A percentile compares a stretch with the other conserved stretches of the same genome.
Conservation (phyloP, 306 rosid species). For the Arachis stenosperma region DNA sequence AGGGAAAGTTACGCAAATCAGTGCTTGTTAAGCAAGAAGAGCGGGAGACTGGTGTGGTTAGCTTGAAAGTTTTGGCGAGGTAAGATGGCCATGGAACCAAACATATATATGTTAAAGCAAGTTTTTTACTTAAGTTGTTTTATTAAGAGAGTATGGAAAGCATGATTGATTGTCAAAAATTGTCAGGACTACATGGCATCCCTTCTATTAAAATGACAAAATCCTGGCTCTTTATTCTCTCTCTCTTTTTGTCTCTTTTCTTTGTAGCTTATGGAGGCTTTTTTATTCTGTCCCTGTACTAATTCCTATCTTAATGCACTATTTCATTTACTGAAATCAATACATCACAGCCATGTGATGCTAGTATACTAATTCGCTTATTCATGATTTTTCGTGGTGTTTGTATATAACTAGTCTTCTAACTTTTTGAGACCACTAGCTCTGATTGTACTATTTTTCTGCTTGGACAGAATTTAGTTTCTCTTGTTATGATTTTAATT, state of each 20-base stretch:
- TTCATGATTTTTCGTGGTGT: too few species aligned
- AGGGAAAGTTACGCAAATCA: slow-evolving; percentile 62
- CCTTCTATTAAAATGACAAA: slow-evolving; percentile 8
- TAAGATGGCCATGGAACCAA: slow-evolving; percentile 35
- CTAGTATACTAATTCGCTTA: neutral
- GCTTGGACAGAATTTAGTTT: slow-evolving; percentile 18
- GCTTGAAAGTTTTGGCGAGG: slow-evolving; percentile 79
- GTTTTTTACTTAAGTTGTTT: neutral
- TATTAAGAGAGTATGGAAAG: neutral
- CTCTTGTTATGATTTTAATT: slow-evolving; percentile 12
- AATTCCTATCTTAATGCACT: neutral
- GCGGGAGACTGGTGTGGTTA: slow-evolving; percentile 81
- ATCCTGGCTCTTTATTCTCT: slow-evolving; percentile 1
- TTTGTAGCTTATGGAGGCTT: slow-evolving; percentile 1
- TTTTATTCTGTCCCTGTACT: neutral
- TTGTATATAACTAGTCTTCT: too few species aligned
- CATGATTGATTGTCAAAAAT: neutral
- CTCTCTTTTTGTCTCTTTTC: neutral
- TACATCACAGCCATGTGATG: neutral
- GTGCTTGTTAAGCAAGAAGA: slow-evolving; percentile 84
- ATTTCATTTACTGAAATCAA: neutral
- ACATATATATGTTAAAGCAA: neutral
- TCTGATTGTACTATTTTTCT: neutral
- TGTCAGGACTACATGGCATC: neutral
- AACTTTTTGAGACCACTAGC: neutral